Evolutionary conservation across 2,329 filamentous ascomycete genomes (phyloP).

Genomic region (Neoscytalidium dimidiatum): DNA sequence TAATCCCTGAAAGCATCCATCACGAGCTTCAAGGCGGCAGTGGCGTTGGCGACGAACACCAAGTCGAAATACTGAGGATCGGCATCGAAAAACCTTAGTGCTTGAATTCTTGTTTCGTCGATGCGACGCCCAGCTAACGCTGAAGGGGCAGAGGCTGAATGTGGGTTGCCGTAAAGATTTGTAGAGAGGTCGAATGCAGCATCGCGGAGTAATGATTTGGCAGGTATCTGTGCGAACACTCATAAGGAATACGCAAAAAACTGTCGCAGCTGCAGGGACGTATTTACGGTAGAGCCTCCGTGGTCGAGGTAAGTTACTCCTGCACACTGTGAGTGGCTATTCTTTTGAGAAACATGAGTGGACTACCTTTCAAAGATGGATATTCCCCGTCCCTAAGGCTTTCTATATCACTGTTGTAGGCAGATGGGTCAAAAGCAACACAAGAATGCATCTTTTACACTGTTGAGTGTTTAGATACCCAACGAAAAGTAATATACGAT

Average conservation of each 20-base stretch:
- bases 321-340: neutral
- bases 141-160: slow-evolving; percentile 75
- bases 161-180: slow-evolving; percentile 84
- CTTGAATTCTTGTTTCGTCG: slow-evolving; percentile 57
- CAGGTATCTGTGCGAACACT: slow-evolving; percentile 66
- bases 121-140: slow-evolving; percentile 70
- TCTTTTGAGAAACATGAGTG: too few relatives aligned
- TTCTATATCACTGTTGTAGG: slow-evolving; percentile 31
- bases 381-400: slow-evolving; percentile 43
- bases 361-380: slow-evolving; percentile 34
- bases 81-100: slow-evolving; percentile 77
- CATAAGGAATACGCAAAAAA: neutral
- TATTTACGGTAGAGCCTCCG: slow-evolving; percentile 47
- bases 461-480: too few relatives aligned
- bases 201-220: slow-evolving; percentile 72
- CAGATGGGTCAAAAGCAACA: too few relatives aligned
- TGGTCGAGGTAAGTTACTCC: slow-evolving; percentile 58
- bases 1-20: slow-evolving; percentile 72
- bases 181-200: slow-evolving; percentile 75
- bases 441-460: neutral
- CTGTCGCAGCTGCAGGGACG: neutral
- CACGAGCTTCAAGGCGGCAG: slow-evolving; percentile 85
- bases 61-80: slow-evolving; percentile 81
- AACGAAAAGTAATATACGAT: too few relatives aligned
- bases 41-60: slow-evolving; percentile 90